These are phyloP conservation scores for Pseudotsuga menziesii DNA, from an alignment of 75 land plant species.

Conservation along the genomic window DNA sequence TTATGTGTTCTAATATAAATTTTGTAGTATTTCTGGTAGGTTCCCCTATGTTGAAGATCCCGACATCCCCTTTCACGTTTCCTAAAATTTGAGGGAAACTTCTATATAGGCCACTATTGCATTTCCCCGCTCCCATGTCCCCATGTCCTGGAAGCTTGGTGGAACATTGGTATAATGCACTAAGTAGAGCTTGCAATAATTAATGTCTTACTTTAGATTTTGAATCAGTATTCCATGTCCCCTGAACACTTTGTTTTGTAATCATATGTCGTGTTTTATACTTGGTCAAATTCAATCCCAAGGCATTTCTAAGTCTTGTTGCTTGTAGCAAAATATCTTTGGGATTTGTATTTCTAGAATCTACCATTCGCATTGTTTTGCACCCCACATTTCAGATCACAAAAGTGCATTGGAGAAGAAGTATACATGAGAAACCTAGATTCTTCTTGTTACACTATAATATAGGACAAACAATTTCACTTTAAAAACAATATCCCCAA, in stretches of 20 bases:
- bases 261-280: constrained; percentile 73
- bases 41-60: too few relatives aligned
- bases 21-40: too few relatives aligned
- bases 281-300: constrained; percentile 73
- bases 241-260: constrained; percentile 69
- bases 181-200: background rate
- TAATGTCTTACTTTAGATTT: constrained; percentile 22
- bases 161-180: background rate
- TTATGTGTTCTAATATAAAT: too few relatives aligned
- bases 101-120: too few relatives aligned
- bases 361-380: too few relatives aligned
- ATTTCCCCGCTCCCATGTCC: too few relatives aligned
- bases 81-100: too few relatives aligned
- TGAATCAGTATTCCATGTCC: constrained; percentile 79
- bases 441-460: background rate
- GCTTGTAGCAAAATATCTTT: constrained; percentile 62
- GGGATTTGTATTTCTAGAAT: background rate
- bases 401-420: background rate
- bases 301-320: constrained; percentile 69
- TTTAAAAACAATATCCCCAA: too few relatives aligned
- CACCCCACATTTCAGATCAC: constrained; percentile 19
- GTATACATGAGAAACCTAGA: background rate
- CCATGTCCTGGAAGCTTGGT: too few relatives aligned
- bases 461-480: background rate
- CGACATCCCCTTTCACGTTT: too few relatives aligned